Evolutionary conservation across 371 early-diverging fungal genomes (phyloP).

Genomic region (Mucor lusitanicus): DNA sequence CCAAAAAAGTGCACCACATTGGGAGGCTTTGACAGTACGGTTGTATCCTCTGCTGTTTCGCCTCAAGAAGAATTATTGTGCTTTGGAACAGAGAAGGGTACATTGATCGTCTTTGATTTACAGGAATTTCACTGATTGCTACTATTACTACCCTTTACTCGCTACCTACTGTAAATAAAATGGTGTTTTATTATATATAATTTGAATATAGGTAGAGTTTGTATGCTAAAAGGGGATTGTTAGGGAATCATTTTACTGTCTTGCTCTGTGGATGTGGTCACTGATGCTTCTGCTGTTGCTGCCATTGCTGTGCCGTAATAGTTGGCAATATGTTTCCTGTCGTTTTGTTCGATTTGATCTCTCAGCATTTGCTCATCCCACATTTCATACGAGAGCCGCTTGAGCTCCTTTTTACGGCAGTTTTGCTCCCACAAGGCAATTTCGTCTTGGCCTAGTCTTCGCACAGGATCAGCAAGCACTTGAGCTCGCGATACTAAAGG

Average conservation of each 20-base stretch:
- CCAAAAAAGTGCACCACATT: constrained; percentile 12
- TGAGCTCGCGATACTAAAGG: constrained; percentile 16
- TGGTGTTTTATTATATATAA: not conserved
- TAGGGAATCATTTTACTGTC: not conserved
- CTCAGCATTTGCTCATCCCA: constrained; percentile 7
- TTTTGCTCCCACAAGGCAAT: constrained; percentile 22
- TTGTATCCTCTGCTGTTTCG: constrained; percentile 16
- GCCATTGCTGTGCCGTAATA: not conserved
- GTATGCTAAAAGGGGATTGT: not conserved
- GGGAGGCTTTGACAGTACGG: constrained; percentile 28
- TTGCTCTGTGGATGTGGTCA: not conserved
- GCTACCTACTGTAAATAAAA: not conserved
- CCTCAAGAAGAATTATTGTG: constrained; percentile 21
- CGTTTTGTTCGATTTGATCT: constrained; percentile 5
- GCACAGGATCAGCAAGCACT: constrained; percentile 18
- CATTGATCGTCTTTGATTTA: constrained; percentile 18
- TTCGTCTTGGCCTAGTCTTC: constrained; percentile 18
- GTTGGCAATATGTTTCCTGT: not conserved
- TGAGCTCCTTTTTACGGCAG: constrained; percentile 2
- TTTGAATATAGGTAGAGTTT: not conserved
- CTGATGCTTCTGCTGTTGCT: no score
- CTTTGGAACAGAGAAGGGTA: constrained; percentile 26
- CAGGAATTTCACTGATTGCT: constrained; percentile 23
- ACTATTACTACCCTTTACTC: not conserved
- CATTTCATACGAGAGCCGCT: constrained; percentile 4